phyloP scores from a whole-genome alignment of 1,139 yeast genomes.

The Starmera stellimalicola region DNA sequence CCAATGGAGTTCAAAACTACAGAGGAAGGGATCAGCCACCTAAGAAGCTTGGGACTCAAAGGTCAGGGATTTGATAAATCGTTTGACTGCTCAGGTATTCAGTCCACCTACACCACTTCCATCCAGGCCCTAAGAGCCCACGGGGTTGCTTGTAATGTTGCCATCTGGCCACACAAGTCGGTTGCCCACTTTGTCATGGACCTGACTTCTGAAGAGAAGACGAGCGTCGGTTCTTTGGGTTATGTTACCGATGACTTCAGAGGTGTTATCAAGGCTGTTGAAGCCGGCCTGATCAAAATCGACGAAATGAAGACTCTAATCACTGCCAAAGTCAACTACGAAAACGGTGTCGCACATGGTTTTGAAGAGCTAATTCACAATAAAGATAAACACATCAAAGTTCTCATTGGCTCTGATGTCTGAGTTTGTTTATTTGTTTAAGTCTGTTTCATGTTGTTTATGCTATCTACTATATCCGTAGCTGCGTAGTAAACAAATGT shows the following conservation, averaged over 20 bases:
- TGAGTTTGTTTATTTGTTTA: no score
- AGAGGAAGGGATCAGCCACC: constrained; percentile 24
- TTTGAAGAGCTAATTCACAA: constrained; percentile 34
- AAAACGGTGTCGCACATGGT: constrained; percentile 36
- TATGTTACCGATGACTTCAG: constrained; percentile 39
- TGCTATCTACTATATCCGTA: no score
- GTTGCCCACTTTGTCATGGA: constrained; percentile 42
- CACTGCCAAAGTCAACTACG: constrained; percentile 33
- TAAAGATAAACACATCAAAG: constrained; percentile 41
- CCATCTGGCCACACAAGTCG: constrained; percentile 46
- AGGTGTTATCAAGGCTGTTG: constrained; percentile 39
- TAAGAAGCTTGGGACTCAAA: constrained; percentile 33
- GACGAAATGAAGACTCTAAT: constrained; percentile 33
- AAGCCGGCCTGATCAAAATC: constrained; percentile 28
- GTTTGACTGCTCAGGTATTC: constrained; percentile 56
- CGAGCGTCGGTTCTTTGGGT: constrained; percentile 42
- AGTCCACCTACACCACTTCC: constrained; percentile 42
- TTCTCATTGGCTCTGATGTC: constrained; percentile 34
- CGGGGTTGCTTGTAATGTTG: constrained; percentile 57
- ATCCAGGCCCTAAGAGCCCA: constrained; percentile 44
- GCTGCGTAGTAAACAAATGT: no score
- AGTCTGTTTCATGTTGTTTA: no score
- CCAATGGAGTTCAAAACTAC: constrained; percentile 29
- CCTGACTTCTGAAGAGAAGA: constrained; percentile 35
- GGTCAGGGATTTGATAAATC: constrained; percentile 48